These are phyloP conservation scores for Pseudozyma pruni DNA, from an alignment of 1,284 basidiomycete genomes.

Conservation along the genomic window DNA sequence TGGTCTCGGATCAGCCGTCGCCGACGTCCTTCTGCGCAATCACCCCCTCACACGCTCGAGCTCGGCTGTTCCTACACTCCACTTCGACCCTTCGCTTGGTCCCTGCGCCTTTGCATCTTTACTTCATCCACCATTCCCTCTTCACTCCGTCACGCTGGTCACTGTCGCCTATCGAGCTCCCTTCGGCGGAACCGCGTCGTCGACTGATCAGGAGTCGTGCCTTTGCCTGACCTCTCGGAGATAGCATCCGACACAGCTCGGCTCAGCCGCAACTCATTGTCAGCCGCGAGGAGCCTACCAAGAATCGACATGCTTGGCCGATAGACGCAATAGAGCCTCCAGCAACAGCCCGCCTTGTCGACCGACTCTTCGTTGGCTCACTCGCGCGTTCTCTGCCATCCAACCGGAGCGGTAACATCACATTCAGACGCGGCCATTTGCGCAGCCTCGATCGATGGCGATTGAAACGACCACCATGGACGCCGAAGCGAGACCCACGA, in stretches of 20 bases:
- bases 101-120: no score
- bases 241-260: not conserved
- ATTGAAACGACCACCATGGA: slow-evolving; percentile 22
- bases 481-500: slow-evolving; percentile 27
- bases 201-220: no score
- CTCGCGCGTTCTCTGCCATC: no score
- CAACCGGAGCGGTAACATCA: not conserved
- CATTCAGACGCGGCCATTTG: not conserved
- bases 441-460: slow-evolving; percentile 10
- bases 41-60: not conserved
- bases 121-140: no score
- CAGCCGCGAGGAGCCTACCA: no score
- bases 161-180: not conserved
- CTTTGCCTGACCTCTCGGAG: not conserved
- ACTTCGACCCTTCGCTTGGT: not conserved
- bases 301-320: no score
- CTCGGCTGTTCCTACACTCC: not conserved
- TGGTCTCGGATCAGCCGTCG: slow-evolving; percentile 13
- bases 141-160: no score
- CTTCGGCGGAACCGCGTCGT: not conserved
- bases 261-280: no score
- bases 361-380: no score
- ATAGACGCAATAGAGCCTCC: no score
- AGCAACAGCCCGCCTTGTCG: no score
- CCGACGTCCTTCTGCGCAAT: not conserved